Evolutionary conservation across 1,284 basidiomycete species (phyloP).

Genomic region (Sporisorium reilianum): DNA sequence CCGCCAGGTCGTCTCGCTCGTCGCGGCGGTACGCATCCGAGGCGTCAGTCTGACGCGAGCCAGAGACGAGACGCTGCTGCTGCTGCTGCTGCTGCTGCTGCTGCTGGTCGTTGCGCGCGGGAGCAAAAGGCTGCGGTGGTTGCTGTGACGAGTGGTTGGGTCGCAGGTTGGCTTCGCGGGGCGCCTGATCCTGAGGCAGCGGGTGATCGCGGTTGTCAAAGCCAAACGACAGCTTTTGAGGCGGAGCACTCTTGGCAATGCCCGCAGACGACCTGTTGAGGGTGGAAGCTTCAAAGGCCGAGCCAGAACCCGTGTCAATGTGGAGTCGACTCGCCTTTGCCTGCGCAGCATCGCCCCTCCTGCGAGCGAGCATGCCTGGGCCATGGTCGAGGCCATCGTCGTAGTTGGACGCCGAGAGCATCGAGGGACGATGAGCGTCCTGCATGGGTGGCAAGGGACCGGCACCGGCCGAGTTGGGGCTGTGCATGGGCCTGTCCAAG

Average conservation of each 20-base stretch:
- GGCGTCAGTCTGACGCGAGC: constrained; percentile 16
- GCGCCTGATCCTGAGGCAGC: constrained; percentile 36
- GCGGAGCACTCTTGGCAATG: constrained; percentile 62
- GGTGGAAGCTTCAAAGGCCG: constrained; percentile 19
- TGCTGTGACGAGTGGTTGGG: constrained; percentile 22
- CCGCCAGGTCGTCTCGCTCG: constrained; percentile 36
- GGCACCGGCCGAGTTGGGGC: constrained; percentile 29
- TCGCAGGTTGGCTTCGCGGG: constrained; percentile 17
- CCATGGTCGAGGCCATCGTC: constrained; percentile 42
- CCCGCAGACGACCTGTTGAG: constrained; percentile 15
- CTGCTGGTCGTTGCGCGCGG: constrained; percentile 25
- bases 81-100: constrained; percentile 40
- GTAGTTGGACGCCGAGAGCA: constrained; percentile 32
- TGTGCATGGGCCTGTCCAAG: constrained; percentile 28
- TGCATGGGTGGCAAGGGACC: constrained; percentile 47
- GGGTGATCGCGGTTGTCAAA: constrained; percentile 36
- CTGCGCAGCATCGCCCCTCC: constrained; percentile 62
- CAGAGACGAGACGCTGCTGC: constrained; percentile 39
- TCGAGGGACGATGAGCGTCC: constrained; percentile 38
- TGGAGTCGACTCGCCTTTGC: constrained; percentile 63
- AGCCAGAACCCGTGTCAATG: constrained; percentile 52
- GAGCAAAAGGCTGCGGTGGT: constrained; percentile 9
- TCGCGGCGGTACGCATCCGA: constrained; percentile 28
- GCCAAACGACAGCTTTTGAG: constrained; percentile 61
- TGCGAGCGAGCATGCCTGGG: constrained; percentile 54